A percentile compares a stretch with the other conserved stretches of the same genome.
Evolutionary conservation across 2,329 filamentous ascomycete species (phyloP).

Genomic region (Madurella fahalii): DNA sequence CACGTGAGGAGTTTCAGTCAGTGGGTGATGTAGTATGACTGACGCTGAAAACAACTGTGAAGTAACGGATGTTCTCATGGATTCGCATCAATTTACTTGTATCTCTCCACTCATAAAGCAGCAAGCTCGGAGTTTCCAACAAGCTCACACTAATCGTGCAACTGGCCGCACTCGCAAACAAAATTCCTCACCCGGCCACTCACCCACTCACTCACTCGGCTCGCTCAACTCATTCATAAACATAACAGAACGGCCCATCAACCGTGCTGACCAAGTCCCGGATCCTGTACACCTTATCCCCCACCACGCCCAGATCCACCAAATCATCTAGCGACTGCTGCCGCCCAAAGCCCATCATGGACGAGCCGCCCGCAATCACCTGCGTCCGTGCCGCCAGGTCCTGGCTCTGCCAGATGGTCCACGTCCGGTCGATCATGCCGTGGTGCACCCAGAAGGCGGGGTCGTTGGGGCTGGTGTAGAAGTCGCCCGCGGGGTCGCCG

Average conservation of each 20-base stretch:
- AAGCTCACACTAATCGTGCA: too few species aligned
- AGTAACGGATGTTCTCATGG: too few species aligned
- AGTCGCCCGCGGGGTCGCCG: constrained; percentile 40
- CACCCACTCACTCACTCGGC: too few species aligned
- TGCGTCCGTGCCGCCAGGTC: constrained; percentile 25
- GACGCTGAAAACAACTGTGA: too few species aligned
- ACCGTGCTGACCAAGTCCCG: constrained; percentile 25
- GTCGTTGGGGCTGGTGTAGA: constrained; percentile 37
- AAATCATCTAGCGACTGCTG: constrained; percentile 27
- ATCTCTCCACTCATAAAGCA: too few species aligned
- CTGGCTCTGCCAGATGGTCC: constrained; percentile 33
- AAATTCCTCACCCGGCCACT: too few species aligned
- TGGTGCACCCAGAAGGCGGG: constrained; percentile 31
- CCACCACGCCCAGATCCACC: constrained; percentile 27
- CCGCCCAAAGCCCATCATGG: constrained; percentile 26
- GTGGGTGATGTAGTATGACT: too few species aligned
- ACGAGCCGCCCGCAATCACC: constrained; percentile 29
- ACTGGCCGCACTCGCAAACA: too few species aligned
- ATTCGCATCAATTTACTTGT: too few species aligned
- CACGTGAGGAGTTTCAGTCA: too few species aligned
- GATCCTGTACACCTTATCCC: constrained; percentile 24
- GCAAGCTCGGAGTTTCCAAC: too few species aligned
- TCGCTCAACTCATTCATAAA: constrained; percentile 28
- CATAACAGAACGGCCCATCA: constrained; percentile 28
- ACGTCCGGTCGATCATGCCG: constrained; percentile 30